These are phyloP conservation scores for Dorcoceras hygrometricum DNA, from an alignment of 257 asterid species.

Conservation along the genomic window DNA sequence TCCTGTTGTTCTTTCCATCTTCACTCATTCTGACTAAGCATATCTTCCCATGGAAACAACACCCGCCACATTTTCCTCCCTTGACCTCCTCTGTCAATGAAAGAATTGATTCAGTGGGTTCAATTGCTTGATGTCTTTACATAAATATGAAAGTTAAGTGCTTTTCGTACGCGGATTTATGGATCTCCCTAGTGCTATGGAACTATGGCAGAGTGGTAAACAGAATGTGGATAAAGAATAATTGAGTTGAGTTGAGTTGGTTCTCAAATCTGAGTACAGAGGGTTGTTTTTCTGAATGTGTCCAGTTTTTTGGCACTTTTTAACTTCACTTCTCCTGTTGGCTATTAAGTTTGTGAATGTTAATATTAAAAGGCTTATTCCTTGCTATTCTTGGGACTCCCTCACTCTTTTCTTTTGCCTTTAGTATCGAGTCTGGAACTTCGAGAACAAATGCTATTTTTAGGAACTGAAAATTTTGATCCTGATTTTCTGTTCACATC, in stretches of 20 bases:
- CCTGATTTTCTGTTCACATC: background rate
- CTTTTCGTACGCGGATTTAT: background rate
- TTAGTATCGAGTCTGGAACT: background rate
- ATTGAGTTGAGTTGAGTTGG: background rate
- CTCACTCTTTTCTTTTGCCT: background rate
- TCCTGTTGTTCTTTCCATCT: background rate
- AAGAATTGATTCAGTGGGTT: background rate
- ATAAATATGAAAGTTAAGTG: background rate
- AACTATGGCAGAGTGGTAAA: conserved; percentile 9
- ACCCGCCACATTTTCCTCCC: background rate
- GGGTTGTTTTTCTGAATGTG: background rate
- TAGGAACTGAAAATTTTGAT: background rate
- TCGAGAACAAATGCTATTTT: background rate
- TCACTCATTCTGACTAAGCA: background rate
- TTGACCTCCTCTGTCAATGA: background rate
- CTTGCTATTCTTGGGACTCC: background rate
- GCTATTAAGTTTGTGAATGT: background rate
- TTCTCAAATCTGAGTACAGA: background rate
- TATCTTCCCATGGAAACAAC: background rate
- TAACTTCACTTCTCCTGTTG: background rate
- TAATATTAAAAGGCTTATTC: background rate
- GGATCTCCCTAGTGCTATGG: background rate
- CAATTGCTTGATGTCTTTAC: background rate
- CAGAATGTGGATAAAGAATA: conserved; percentile 4
- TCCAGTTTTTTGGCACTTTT: background rate